Conservation (phyloP, 345 rosid genomes). For the Citrus sinensis region DVS_A1.0 CM039162.1:79001-79500, state of each 20-base stretch:
- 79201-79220: not conserved
- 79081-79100: not conserved
- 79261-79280: not conserved
- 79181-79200: not conserved
- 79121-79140: too few relatives aligned
- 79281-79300: not conserved
- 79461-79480: not conserved
- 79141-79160: too few relatives aligned
- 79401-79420: too few relatives aligned
- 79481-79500: not conserved
- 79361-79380: not conserved
- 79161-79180: not conserved
- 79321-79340: not conserved
- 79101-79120: not conserved
- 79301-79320: too few relatives aligned
- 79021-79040: too few relatives aligned
- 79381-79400: not conserved
- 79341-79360: not conserved
- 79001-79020: too few relatives aligned
- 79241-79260: not conserved
- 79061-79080: not conserved
- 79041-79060: not conserved
- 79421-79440: constrained; percentile 10
- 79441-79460: constrained; percentile 4
- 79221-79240: not conserved